These are phyloP conservation scores for Ceratobasidium papillatum DNA, from an alignment of 1,284 basidiomycete genomes.

Conservation along the genomic window DNA sequence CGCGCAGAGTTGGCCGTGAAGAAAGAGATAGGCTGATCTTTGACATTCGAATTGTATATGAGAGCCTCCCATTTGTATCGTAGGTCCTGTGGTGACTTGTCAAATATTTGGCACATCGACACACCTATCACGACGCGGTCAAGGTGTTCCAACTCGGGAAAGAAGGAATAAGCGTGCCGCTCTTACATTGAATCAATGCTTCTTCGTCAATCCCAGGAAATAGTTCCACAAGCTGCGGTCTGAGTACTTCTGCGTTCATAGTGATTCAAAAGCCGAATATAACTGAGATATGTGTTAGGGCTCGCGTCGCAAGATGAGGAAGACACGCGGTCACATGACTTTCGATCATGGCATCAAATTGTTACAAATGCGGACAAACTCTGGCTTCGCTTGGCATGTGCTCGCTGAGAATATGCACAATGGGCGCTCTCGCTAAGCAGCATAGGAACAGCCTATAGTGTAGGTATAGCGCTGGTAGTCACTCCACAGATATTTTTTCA, in stretches of 20 bases:
- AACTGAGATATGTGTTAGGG: not conserved
- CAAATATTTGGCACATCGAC: conserved; percentile 71
- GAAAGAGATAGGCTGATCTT: conserved; percentile 49
- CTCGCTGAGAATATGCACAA: too few relatives aligned
- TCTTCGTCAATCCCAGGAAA: conserved; percentile 43
- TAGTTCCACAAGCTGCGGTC: conserved; percentile 28
- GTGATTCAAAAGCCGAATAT: not conserved
- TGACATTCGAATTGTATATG: conserved; percentile 57
- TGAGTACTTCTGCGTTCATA: conserved; percentile 38
- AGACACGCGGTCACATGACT: not conserved
- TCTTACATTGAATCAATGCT: conserved; percentile 41
- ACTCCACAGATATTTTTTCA: too few relatives aligned
- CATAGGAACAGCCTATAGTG: too few relatives aligned
- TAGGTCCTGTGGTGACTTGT: conserved; percentile 64
- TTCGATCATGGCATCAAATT: not conserved
- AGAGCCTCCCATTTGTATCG: conserved; percentile 75
- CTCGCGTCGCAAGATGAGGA: not conserved
- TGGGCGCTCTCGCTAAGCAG: too few relatives aligned
- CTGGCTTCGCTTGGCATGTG: too few relatives aligned
- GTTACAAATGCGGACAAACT: not conserved
- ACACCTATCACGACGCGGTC: conserved; percentile 57
- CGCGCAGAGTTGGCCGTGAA: conserved; percentile 52
- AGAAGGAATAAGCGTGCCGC: not conserved
- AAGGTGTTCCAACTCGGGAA: not conserved
- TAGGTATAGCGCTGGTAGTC: too few relatives aligned